Percentiles rank a stretch among this genome's conserved stretches.
phyloP scores from a whole-genome alignment of 2,329 filamentous ascomycete genomes.

The Zasmidium cellare region DNA sequence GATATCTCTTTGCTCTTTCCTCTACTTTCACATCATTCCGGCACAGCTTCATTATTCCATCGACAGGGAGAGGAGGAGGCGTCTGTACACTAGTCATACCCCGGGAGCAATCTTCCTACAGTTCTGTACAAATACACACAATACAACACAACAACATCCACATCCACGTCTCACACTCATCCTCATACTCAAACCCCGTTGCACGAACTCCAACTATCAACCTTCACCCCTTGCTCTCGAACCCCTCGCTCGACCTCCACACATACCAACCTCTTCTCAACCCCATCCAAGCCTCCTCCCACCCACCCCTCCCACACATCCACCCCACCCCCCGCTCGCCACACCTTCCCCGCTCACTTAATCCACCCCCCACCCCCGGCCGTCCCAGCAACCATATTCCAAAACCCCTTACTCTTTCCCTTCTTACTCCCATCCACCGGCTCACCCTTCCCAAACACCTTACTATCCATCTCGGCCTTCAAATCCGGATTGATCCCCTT shows the following conservation, averaged over 20 bases:
- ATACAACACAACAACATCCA: too few relatives aligned
- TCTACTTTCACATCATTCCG: neutral
- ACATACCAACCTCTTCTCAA: too few relatives aligned
- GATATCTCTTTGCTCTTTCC: neutral
- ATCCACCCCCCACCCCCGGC: slow-evolving; percentile 16
- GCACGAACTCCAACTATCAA: too few relatives aligned
- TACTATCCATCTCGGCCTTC: slow-evolving; percentile 19
- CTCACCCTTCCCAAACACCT: slow-evolving; percentile 7
- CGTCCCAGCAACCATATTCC: slow-evolving; percentile 17
- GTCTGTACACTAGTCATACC: neutral
- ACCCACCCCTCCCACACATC: too few relatives aligned
- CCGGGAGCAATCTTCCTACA: neutral
- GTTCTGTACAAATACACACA: too few relatives aligned
- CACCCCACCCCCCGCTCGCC: too few relatives aligned
- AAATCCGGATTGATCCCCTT: slow-evolving; percentile 18
- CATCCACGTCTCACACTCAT: too few relatives aligned
- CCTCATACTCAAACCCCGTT: too few relatives aligned
- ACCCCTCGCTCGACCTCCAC: too few relatives aligned
- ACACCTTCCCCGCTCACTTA: slow-evolving; percentile 2
- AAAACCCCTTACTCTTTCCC: slow-evolving; percentile 7
- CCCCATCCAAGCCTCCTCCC: too few relatives aligned
- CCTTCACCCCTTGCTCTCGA: too few relatives aligned
- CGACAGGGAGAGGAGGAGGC: neutral
- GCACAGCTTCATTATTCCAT: neutral
- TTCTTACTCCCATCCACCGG: slow-evolving; percentile 6